These are phyloP conservation scores for Colletotrichum sidae DNA, from an alignment of 2,329 filamentous ascomycete species.

Conservation along the genomic window DNA sequence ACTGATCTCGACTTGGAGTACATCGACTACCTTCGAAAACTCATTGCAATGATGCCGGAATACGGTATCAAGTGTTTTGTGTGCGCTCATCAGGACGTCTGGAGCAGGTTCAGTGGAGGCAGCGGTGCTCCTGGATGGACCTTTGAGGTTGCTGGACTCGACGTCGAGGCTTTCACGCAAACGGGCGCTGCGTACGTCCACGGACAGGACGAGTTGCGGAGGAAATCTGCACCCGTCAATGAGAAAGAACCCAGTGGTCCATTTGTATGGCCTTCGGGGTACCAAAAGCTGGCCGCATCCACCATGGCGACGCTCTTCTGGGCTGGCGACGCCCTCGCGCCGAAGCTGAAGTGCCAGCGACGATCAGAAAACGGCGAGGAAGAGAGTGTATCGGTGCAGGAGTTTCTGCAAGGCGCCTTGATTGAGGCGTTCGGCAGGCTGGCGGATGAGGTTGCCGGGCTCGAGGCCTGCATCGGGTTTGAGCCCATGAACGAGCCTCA, in stretches of 20 bases:
- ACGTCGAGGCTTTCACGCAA: constrained; percentile 48
- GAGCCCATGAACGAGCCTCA: constrained; percentile 57
- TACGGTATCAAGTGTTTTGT: constrained; percentile 55
- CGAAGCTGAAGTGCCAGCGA: constrained; percentile 38
- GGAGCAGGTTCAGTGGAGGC: constrained; percentile 55
- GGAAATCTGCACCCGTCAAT: constrained; percentile 42
- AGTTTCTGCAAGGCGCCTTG: constrained; percentile 46
- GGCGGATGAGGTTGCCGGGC: constrained; percentile 45
- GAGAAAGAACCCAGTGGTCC: constrained; percentile 49
- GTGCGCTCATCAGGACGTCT: constrained; percentile 57
- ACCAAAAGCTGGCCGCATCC: constrained; percentile 52
- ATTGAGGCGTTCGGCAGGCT: constrained; percentile 50
- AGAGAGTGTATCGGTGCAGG: constrained; percentile 42
- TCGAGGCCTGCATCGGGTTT: constrained; percentile 53
- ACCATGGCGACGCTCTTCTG: constrained; percentile 44
- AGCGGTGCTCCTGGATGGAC: constrained; percentile 57
- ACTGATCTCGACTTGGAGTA: constrained; percentile 53
- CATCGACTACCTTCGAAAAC: constrained; percentile 49
- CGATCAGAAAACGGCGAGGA: neutral
- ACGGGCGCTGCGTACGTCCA: constrained; percentile 48
- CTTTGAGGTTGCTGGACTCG: constrained; percentile 53
- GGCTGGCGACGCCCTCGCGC: constrained; percentile 43
- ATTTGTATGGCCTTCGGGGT: constrained; percentile 52
- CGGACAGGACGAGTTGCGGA: constrained; percentile 47
- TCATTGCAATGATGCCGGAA: constrained; percentile 51